phyloP scores from a whole-genome alignment of 2,329 filamentous ascomycete genomes.

The Aspergillus pseudonomiae region DNA sequence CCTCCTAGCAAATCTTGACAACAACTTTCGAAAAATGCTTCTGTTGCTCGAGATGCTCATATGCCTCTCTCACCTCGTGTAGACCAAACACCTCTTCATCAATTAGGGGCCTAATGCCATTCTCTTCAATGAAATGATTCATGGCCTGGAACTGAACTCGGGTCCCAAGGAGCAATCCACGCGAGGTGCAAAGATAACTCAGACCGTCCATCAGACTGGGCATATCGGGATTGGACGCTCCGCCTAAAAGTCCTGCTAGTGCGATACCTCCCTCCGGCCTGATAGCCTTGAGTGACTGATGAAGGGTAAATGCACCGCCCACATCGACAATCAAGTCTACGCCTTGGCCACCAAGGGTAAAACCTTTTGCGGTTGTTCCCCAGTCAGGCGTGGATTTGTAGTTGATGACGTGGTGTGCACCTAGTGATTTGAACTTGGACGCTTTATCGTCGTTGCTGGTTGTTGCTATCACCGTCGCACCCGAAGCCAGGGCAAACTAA shows the following conservation, averaged over 20 bases:
- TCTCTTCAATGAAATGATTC: conserved; percentile 50
- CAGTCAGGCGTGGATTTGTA: conserved; percentile 57
- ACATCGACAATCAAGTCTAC: conserved; percentile 61
- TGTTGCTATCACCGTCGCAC: conserved; percentile 61
- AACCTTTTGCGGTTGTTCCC: conserved; percentile 56
- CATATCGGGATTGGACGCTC: conserved; percentile 39
- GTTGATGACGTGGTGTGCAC: conserved; percentile 61
- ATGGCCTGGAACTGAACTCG: conserved; percentile 55
- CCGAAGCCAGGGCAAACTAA: conserved; percentile 48
- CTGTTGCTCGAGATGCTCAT: conserved; percentile 53
- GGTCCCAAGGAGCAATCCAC: conserved; percentile 53
- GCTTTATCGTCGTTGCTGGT: conserved; percentile 57
- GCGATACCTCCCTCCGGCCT: conserved; percentile 54
- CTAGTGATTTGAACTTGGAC: conserved; percentile 53
- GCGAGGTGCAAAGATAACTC: conserved; percentile 47
- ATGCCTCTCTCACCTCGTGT: conserved; percentile 52
- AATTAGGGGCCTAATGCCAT: conserved; percentile 52
- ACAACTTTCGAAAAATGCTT: conserved; percentile 51
- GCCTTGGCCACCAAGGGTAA: conserved; percentile 52
- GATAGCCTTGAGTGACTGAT: conserved; percentile 47
- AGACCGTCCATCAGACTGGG: conserved; percentile 42
- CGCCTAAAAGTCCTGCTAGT: conserved; percentile 58
- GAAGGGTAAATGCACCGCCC: conserved; percentile 56
- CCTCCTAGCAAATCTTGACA: neutral
- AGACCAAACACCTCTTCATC: conserved; percentile 53